Conservation (phyloP, 495 filamentous ascomycete species). For the Xanthoparmelia taractica region DNA sequence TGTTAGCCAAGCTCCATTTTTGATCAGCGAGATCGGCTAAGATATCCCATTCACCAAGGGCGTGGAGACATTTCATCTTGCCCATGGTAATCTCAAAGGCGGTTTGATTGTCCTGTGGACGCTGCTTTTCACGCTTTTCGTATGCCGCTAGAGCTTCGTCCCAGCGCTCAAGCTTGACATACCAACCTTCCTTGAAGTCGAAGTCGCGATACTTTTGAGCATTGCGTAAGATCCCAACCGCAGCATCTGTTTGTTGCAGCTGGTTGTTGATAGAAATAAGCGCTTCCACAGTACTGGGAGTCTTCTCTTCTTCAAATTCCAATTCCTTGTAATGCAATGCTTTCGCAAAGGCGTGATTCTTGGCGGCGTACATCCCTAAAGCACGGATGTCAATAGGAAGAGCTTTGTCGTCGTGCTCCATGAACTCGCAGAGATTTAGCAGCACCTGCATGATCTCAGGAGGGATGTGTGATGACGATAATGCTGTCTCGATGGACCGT, state of each 20-base stretch:
- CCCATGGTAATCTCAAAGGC: slow-evolving; percentile 94
- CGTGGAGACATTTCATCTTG: slow-evolving; percentile 98
- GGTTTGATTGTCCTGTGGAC: slow-evolving; percentile 48
- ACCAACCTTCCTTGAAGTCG: slow-evolving; percentile 95
- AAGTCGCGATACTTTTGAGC: slow-evolving; percentile 92
- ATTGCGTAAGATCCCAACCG: slow-evolving; percentile 91
- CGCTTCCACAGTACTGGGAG: slow-evolving; percentile 89
- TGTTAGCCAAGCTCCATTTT: slow-evolving; percentile 79
- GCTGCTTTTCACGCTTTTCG: slow-evolving; percentile 56
- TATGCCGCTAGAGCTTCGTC: slow-evolving; percentile 95
- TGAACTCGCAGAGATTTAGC: slow-evolving; percentile 95
- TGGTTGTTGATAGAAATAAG: slow-evolving; percentile 98
- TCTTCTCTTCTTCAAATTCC: slow-evolving; percentile 95
- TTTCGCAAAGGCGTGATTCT: slow-evolving; percentile 96
- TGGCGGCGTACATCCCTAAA: slow-evolving; percentile 82
- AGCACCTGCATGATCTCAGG: slow-evolving; percentile 91
- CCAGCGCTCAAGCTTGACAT: slow-evolving; percentile 96
- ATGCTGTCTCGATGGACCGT: slow-evolving; percentile 86
- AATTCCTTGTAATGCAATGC: slow-evolving; percentile 98
- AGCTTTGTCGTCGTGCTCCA: slow-evolving; percentile 99
- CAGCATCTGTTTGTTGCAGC: slow-evolving; percentile 92
- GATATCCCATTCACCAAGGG: slow-evolving; percentile 93
- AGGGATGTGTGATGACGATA: slow-evolving; percentile 85
- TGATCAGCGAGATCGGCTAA: slow-evolving; percentile 81
- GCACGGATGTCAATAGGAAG: slow-evolving; percentile 94